Conservation (phyloP, 108 stramenopile species). For the Seminavis robusta region DNA sequence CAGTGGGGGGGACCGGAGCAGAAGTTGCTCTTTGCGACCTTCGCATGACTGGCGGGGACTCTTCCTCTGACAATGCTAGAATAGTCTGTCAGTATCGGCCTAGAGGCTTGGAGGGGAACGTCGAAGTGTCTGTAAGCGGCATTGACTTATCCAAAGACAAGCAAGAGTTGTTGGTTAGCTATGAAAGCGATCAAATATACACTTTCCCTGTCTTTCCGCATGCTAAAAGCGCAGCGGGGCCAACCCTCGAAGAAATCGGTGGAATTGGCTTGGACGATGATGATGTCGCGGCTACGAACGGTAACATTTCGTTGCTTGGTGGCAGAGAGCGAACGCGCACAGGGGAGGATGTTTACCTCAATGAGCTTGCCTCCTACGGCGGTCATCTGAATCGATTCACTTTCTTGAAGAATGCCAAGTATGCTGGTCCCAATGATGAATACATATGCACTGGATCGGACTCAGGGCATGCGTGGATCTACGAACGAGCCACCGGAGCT, state of each 20-base stretch:
- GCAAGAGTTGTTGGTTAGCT: slow-evolving; percentile 67
- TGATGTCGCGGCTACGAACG: background rate
- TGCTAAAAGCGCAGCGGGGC: slow-evolving; percentile 28
- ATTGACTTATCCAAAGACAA: slow-evolving; percentile 66
- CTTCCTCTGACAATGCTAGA: background rate
- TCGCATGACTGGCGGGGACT: slow-evolving; percentile 62
- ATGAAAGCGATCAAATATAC: slow-evolving; percentile 83
- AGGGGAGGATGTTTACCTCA: slow-evolving; percentile 11
- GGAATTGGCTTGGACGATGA: background rate
- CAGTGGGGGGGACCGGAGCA: slow-evolving; percentile 52
- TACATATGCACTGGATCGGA: slow-evolving; percentile 85
- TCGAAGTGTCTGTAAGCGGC: slow-evolving; percentile 67
- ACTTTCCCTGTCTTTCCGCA: slow-evolving; percentile 71
- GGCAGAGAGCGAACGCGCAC: slow-evolving; percentile 1
- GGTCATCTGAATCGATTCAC: slow-evolving; percentile 81
- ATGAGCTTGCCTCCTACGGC: slow-evolving; percentile 60
- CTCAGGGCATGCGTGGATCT: slow-evolving; percentile 77
- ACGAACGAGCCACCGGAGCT: slow-evolving; percentile 56
- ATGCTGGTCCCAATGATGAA: slow-evolving; percentile 79
- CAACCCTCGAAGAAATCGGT: slow-evolving; percentile 33
- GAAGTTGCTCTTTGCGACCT: slow-evolving; percentile 70
- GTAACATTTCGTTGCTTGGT: too few species aligned
- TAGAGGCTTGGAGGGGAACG: slow-evolving; percentile 13
- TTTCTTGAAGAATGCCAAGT: slow-evolving; percentile 73
- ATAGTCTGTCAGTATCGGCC: slow-evolving; percentile 57